Conservation (phyloP, 768 basidiomycete species). For the Collybia nuda region DNA sequence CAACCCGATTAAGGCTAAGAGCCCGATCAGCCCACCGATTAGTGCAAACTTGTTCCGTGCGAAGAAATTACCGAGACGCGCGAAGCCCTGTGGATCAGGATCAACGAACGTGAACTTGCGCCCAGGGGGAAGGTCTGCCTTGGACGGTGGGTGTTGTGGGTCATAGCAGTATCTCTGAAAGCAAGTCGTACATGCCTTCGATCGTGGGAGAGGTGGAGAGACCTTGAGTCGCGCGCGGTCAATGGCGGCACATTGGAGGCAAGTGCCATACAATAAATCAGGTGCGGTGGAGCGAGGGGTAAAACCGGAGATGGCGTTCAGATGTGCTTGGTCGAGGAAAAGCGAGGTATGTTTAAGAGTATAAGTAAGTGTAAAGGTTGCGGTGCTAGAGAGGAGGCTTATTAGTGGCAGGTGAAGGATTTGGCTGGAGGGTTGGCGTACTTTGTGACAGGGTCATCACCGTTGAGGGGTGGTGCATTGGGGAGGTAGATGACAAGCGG, state of each 20-base stretch:
- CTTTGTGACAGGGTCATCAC: constrained; percentile 66
- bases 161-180: constrained; percentile 58
- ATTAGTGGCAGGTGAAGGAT: constrained; percentile 8
- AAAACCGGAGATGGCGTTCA: constrained; percentile 59
- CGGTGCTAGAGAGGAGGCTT: constrained; percentile 34
- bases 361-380: constrained; percentile 63
- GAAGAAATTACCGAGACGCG: constrained; percentile 43
- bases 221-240: constrained; percentile 50
- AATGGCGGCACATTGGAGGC: constrained; percentile 65
- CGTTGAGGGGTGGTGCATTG: constrained; percentile 68
- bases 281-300: constrained; percentile 54
- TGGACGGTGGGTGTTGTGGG: constrained; percentile 41
- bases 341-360: constrained; percentile 48
- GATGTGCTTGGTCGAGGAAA: constrained; percentile 62
- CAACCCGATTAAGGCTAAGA: constrained; percentile 36
- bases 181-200: constrained; percentile 41
- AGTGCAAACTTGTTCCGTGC: constrained; percentile 42
- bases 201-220: constrained; percentile 33
- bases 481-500: constrained; percentile 77
- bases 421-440: constrained; percentile 22
- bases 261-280: constrained; percentile 64
- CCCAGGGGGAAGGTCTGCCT: constrained; percentile 36
- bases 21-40: constrained; percentile 45
- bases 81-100: constrained; percentile 54
- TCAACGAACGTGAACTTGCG: constrained; percentile 47